Conservation (phyloP, 2,329 filamentous ascomycete genomes). For the Trichophyton mentagrophytes region DNA sequence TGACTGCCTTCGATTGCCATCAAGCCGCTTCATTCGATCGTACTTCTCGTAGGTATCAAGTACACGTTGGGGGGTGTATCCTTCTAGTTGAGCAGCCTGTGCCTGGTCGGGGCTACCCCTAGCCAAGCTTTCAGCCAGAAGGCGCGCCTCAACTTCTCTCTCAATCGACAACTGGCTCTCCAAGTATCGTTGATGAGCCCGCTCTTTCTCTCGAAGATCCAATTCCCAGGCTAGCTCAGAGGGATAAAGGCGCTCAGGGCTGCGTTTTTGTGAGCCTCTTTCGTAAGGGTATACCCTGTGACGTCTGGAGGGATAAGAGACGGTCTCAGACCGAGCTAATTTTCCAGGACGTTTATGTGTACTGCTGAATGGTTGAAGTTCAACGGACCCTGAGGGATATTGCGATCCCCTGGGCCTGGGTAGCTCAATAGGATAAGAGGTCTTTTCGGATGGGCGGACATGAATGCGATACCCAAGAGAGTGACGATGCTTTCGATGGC, state of each 20-base stretch:
- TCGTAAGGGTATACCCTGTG: not conserved
- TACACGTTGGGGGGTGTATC: not conserved
- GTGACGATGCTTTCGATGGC: not conserved
- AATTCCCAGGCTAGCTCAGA: constrained; percentile 6
- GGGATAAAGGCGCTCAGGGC: not conserved
- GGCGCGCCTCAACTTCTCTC: constrained; percentile 7
- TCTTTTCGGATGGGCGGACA: constrained; percentile 16
- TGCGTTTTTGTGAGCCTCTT: not conserved
- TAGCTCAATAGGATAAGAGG: not conserved
- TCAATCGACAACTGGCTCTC: constrained; percentile 4
- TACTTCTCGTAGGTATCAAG: constrained; percentile 8
- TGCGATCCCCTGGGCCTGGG: not conserved
- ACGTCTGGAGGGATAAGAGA: constrained; percentile 6
- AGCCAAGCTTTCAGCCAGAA: constrained; percentile 6
- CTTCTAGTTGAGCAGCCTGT: not conserved
- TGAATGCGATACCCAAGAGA: constrained; percentile 18
- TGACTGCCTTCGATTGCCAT: constrained; percentile 4
- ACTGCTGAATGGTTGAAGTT: constrained; percentile 18
- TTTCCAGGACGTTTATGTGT: constrained; percentile 5
- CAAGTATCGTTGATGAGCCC: constrained; percentile 7
- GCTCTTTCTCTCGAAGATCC: constrained; percentile 8
- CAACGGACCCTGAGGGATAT: constrained; percentile 15
- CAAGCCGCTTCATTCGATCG: constrained; percentile 8
- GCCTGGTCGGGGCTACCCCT: not conserved
- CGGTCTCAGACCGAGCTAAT: constrained; percentile 6